Conservation (phyloP, 2,329 filamentous ascomycete genomes). For the Pleoardoris graminearum region DNA sequence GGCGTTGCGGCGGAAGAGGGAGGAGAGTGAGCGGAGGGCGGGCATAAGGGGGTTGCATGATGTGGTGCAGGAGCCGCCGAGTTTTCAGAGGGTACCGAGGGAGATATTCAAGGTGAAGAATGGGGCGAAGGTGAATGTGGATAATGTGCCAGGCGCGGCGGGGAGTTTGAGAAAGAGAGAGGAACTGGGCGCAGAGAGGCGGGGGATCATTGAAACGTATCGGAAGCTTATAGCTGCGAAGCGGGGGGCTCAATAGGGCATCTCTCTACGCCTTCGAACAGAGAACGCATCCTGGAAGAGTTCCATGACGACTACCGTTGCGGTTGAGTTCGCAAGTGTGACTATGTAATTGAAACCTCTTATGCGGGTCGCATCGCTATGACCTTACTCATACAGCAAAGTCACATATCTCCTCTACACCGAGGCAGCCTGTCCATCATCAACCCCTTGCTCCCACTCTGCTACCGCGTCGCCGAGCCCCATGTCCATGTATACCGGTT, state of each 20-base stretch:
- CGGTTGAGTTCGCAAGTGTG: neutral
- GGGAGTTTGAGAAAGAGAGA: constrained; percentile 74
- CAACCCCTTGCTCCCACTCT: neutral
- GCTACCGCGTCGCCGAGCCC: neutral
- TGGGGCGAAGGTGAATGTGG: constrained; percentile 68
- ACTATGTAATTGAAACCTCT: neutral
- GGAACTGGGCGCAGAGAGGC: constrained; percentile 70
- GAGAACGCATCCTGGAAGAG: neutral
- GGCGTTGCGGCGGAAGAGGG: constrained; percentile 61
- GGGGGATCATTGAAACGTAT: constrained; percentile 74
- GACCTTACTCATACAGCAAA: neutral
- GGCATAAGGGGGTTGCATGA: constrained; percentile 62
- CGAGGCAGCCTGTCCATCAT: neutral
- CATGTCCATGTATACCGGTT: neutral
- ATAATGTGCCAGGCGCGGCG: constrained; percentile 68
- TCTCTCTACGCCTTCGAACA: no score
- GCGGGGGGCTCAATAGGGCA: no score
- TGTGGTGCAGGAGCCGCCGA: constrained; percentile 76
- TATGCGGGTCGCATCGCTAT: neutral
- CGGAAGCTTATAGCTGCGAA: constrained; percentile 64
- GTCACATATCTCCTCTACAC: no score
- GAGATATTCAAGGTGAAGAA: constrained; percentile 68
- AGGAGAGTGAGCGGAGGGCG: constrained; percentile 66
- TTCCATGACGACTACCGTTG: neutral
- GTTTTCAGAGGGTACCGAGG: constrained; percentile 64